Percentiles rank a stretch among this genome's conserved stretches.
Conservation (phyloP, 768 basidiomycete species). For the Phylloporus sp. region DNA sequence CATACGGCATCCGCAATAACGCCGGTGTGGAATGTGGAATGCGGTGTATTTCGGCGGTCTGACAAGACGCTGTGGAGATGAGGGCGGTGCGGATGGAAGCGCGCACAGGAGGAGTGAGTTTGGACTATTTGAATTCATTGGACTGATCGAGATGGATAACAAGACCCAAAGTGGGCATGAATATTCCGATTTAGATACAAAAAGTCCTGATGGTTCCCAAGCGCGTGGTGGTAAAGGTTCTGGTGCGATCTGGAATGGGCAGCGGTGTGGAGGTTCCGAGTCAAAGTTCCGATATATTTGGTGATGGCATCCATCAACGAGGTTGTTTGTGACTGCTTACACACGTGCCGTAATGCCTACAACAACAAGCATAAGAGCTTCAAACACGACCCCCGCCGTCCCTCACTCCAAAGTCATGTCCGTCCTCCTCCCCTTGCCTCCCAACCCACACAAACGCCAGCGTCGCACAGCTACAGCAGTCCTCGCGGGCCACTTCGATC, state of each 20-base stretch:
- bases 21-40: constrained; percentile 10
- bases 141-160: constrained; percentile 24
- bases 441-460: constrained; percentile 31
- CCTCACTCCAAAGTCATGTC: constrained; percentile 17
- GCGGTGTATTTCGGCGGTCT: background rate
- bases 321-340: constrained; percentile 35
- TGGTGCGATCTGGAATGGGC: background rate
- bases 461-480: constrained; percentile 70
- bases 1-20: constrained; percentile 21
- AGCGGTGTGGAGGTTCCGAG: too few species aligned
- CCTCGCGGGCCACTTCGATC: constrained; percentile 71
- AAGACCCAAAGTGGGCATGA: constrained; percentile 9
- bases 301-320: constrained; percentile 30
- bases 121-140: constrained; percentile 8
- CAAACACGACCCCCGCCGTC: constrained; percentile 32
- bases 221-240: background rate
- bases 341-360: constrained; percentile 33
- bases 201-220: constrained; percentile 31
- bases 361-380: constrained; percentile 34
- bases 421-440: constrained; percentile 12
- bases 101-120: constrained; percentile 14
- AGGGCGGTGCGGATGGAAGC: constrained; percentile 14
- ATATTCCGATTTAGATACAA: constrained; percentile 22
- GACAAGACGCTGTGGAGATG: constrained; percentile 12
- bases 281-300: constrained; percentile 28